These are phyloP conservation scores for Camptophora hylomeconis DNA, from an alignment of 2,329 filamentous ascomycete genomes.

Conservation along the genomic window DNA sequence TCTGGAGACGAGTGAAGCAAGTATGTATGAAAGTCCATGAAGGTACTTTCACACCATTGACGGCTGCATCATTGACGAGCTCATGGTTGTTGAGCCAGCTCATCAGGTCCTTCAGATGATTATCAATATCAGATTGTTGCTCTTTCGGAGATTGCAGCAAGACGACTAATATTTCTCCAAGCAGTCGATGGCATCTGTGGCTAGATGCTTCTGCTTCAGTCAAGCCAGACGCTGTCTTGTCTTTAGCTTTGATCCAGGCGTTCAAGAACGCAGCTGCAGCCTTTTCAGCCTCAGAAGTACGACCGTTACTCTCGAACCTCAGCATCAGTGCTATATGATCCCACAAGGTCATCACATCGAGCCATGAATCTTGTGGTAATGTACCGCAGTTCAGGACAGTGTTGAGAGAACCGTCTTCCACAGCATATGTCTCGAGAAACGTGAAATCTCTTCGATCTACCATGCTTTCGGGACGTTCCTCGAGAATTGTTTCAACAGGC, in stretches of 20 bases:
- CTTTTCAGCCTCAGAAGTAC: no score
- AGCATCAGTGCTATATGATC: no score
- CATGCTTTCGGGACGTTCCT: constrained; percentile 5
- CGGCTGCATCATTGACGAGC: constrained; percentile 16
- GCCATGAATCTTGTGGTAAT: constrained; percentile 10
- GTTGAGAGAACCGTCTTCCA: constrained; percentile 9
- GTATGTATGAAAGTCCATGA: constrained; percentile 30
- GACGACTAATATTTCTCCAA: neutral
- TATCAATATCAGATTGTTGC: neutral
- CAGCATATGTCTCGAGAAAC: constrained; percentile 12
- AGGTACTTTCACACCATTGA: constrained; percentile 17
- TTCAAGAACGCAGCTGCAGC: no score
- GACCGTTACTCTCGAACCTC: no score
- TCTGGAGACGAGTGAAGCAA: constrained; percentile 27
- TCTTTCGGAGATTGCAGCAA: constrained; percentile 1
- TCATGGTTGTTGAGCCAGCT: neutral
- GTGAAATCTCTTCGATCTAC: constrained; percentile 14
- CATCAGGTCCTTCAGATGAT: constrained; percentile 1
- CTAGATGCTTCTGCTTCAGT: no score
- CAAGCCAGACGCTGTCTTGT: constrained; percentile 5
- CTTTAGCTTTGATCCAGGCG: neutral
- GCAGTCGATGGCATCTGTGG: no score
- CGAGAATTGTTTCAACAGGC: constrained; percentile 7
- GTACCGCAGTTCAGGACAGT: constrained; percentile 10
- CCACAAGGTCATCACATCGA: constrained; percentile 11